Conservation (phyloP, 441 rosid genomes). For the Melastoma candidum region DNA sequence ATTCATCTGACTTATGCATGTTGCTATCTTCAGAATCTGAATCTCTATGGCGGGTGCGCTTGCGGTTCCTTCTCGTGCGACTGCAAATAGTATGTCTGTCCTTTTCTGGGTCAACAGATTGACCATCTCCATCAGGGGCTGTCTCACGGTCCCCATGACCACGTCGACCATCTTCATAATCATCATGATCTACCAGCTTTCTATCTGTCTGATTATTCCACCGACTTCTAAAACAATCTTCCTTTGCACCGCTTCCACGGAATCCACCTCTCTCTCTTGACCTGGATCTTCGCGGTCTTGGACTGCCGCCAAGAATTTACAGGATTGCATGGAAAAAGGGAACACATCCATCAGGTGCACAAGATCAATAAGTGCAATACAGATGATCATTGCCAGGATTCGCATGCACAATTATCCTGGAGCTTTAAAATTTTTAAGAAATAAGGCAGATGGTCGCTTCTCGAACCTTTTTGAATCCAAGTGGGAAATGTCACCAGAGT, state of each 20-base stretch:
- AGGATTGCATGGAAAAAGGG: not conserved
- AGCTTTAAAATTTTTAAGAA: not conserved
- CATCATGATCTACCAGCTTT: constrained; percentile 12
- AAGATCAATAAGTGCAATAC: not conserved
- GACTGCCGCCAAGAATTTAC: constrained; percentile 28
- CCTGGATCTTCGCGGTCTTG: constrained; percentile 39
- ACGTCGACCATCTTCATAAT: constrained; percentile 18
- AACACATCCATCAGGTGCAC: not conserved
- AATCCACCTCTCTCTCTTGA: constrained; percentile 32
- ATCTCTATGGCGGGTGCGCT: too few relatives aligned
- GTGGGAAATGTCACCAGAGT: constrained; percentile 21
- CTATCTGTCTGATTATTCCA: constrained; percentile 9
- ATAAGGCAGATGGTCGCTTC: too few relatives aligned
- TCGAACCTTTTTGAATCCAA: constrained; percentile 35
- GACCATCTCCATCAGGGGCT: constrained; percentile 17
- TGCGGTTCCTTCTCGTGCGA: too few relatives aligned
- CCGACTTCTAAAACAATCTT: constrained; percentile 19
- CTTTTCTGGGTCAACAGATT: constrained; percentile 21
- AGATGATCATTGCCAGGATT: not conserved
- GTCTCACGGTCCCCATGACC: constrained; percentile 18
- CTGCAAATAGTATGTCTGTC: constrained; percentile 11
- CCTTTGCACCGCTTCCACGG: constrained; percentile 21
- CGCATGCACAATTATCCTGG: constrained; percentile 2
- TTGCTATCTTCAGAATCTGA: too few relatives aligned
- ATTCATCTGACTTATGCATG: too few relatives aligned